Evolutionary conservation across 2,329 filamentous ascomycete species (phyloP).

Genomic region (Epicoccum nigrum): DNA sequence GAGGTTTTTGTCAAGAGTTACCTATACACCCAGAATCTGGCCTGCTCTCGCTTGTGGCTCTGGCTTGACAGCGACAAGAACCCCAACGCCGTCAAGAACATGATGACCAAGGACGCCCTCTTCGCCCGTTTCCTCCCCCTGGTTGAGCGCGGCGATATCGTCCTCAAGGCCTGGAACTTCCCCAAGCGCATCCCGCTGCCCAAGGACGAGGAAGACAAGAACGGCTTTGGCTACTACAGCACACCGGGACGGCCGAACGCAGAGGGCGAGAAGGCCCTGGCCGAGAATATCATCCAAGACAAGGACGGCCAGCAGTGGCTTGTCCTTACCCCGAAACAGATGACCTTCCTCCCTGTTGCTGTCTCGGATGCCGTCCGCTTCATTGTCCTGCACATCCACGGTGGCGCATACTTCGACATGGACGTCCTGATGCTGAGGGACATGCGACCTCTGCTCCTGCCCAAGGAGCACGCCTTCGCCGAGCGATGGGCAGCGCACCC

Average conservation of each 20-base stretch:
- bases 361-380: slow-evolving; percentile 63
- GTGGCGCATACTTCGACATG: slow-evolving; percentile 63
- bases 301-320: slow-evolving; percentile 59
- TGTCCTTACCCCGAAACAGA: slow-evolving; percentile 60
- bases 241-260: slow-evolving; percentile 52
- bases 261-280: slow-evolving; percentile 52
- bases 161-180: slow-evolving; percentile 60
- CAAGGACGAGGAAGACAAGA: slow-evolving; percentile 54
- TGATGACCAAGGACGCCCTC: slow-evolving; percentile 58
- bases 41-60: slow-evolving; percentile 60
- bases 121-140: slow-evolving; percentile 61
- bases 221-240: slow-evolving; percentile 59
- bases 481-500: slow-evolving; percentile 62
- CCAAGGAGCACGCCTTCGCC: slow-evolving; percentile 59
- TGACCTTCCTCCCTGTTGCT: slow-evolving; percentile 64
- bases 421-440: slow-evolving; percentile 62
- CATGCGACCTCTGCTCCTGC: slow-evolving; percentile 60
- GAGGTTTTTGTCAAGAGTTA: slow-evolving; percentile 64
- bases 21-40: slow-evolving; percentile 62
- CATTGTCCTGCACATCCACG: slow-evolving; percentile 60
- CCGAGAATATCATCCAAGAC: slow-evolving; percentile 60
- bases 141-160: slow-evolving; percentile 60
- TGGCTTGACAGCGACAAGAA: slow-evolving; percentile 62
- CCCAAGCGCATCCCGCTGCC: slow-evolving; percentile 60
- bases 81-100: slow-evolving; percentile 57